A percentile compares a stretch with the other conserved stretches of the same genome.
phyloP scores from a whole-genome alignment of 73 alveolate species.

The Paramecium biaurelia region DNA sequence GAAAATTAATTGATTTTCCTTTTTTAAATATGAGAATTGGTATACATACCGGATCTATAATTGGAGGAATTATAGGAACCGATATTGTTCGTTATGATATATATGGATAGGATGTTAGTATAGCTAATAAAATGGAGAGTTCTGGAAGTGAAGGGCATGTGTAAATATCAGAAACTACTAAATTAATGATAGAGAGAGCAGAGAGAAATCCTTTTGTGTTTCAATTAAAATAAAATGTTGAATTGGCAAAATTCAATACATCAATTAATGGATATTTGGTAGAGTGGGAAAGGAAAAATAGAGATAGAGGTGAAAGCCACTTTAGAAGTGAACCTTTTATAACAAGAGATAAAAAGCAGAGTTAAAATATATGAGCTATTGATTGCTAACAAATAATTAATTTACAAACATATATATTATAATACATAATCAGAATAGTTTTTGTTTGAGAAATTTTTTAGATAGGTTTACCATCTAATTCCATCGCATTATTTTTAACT shows the following conservation, averaged over 20 bases:
- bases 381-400: background rate
- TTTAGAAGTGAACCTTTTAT: background rate
- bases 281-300: slow-evolving; percentile 3
- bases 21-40: slow-evolving; percentile 70
- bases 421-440: background rate
- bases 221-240: background rate
- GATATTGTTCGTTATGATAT: slow-evolving; percentile 58
- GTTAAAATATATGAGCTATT: background rate
- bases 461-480: background rate
- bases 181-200: slow-evolving; percentile 33
- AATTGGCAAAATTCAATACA: slow-evolving; percentile 11
- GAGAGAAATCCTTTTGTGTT: slow-evolving; percentile 24
- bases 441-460: background rate
- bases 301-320: background rate
- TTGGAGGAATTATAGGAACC: slow-evolving; percentile 56
- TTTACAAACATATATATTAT: background rate
- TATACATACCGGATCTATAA: slow-evolving; percentile 60
- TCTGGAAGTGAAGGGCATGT: slow-evolving; percentile 40
- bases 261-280: background rate
- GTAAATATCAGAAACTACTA: slow-evolving; percentile 11
- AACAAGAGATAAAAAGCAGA: background rate
- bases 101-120: slow-evolving; percentile 50
- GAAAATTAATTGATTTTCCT: slow-evolving; percentile 74
- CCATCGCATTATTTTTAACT: background rate
- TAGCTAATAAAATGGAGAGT: slow-evolving; percentile 63